Evolutionary conservation across 2,329 filamentous ascomycete genomes (phyloP).

Genomic region (Metarhizium album): DNA sequence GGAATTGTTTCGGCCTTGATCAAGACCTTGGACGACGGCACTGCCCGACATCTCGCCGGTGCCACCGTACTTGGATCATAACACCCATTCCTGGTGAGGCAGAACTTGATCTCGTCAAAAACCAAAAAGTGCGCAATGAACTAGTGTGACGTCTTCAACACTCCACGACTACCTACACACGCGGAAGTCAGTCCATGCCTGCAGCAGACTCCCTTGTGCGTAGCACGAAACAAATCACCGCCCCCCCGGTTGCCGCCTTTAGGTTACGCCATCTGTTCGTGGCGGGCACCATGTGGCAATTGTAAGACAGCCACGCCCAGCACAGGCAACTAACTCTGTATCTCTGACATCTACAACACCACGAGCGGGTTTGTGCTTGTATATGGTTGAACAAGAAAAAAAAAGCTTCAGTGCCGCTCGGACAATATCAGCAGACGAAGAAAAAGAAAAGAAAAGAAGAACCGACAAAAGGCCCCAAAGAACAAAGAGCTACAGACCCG

Average conservation of each 20-base stretch:
- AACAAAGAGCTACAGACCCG: too few relatives aligned
- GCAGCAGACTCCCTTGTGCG: too few relatives aligned
- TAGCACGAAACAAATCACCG: background rate
- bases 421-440: background rate
- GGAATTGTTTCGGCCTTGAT: background rate
- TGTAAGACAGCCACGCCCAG: background rate
- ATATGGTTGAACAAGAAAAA: background rate
- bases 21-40: background rate
- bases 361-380: background rate
- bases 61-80: background rate
- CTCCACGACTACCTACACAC: too few relatives aligned
- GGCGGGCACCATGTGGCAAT: background rate
- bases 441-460: background rate
- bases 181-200: too few relatives aligned
- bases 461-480: background rate
- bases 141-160: too few relatives aligned
- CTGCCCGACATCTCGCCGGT: background rate
- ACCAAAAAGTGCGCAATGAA: too few relatives aligned
- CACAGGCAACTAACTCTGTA: background rate
- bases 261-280: background rate
- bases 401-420: background rate
- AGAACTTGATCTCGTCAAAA: background rate
- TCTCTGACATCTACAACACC: background rate
- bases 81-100: background rate
- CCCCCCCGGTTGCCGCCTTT: background rate